Evolutionary conservation across 305 asterid genomes (phyloP), one percentile per base, ranked within the genome.

Genomic region (Ajuga reptans): DNA sequence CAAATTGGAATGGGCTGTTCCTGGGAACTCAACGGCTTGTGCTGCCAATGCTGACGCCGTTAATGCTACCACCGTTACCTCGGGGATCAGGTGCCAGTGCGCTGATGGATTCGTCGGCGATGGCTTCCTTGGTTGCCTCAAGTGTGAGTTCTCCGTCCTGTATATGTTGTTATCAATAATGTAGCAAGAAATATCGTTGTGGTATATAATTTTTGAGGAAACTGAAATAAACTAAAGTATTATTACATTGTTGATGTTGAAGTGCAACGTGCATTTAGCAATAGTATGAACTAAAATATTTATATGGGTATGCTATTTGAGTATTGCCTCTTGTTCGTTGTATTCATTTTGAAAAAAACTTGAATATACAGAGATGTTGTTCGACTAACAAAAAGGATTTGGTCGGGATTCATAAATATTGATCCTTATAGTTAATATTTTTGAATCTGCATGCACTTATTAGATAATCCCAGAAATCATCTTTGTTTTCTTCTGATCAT

Each of bases 1-100:
- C 21, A 86, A 86, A 78, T 42, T 88, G 74, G 95, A 88, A 61
- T 88, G 95, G 92, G 92, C 86, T 41, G 80, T 86, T 14, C 89
- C 92, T 0, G 37, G 59, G 8, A 84, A 84, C 72, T 78, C 83
- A 15, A 81, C 81, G 36, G 0, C 17, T 57, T 88, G 95, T 68
- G 87, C 75, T 29, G 68, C 58, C 24, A 59, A 79, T 60, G 87
- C 89, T 4, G 65, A 77, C 29, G 58, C 52, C 31, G 21, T 85
- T 17, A 84, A 84, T 65, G 88, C 84, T 12, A 76, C 87, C 51
- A 77, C 87, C 36, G 87, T 87, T 67, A 18, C 46, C n/a, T 65
- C 78, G 6, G 89, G 89, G 8, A 75, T 78, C 59, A 74, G 91
- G 66, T 87, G 95, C 68, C 82, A 68, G 69, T 87, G 91, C 71